Base-by-base conservation (phyloP, 2,329 filamentous ascomycete genomes). In the Fusarium piperis region DNA sequence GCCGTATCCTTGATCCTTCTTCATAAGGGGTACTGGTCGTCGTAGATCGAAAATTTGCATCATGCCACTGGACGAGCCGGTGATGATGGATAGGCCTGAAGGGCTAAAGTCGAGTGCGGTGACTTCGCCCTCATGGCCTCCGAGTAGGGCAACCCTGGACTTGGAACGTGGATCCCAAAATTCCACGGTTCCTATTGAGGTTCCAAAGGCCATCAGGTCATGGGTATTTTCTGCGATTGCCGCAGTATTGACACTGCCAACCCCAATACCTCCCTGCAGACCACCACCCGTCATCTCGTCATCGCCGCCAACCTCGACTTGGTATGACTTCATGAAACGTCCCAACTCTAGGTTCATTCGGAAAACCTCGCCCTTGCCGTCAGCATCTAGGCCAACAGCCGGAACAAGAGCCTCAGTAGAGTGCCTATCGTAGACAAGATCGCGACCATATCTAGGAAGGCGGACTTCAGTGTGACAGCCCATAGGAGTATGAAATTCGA, bases 1-100 rank as follows among this genome's bases (percentile, higher is more conserved):
- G 3, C 95, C 95, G 79, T 97, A 97, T 55, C 97, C 96, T 83
- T 99, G 96, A 76, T 98, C 95, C 81, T 98, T 98, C 79, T 92
- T 93, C 55, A 98, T 85, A 10, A 97, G 83, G 1, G 97, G 94
- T 0, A 93, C 88, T 0, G 96, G 94, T 23, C 94, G 94, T 78
- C 96, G 93, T 58, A 99, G 85, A 81, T 99, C 96, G 79, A 97
- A 99, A 9, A 98, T 88, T 76, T 97, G 92, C 52, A 98, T 90
- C 53, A 98, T 88, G 23, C 97, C 96, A 51, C 90, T 92, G 1
- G 94, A 95, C n/a, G 93, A 93, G 18, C 96, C 96, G 1, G 94
- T 93, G 1, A 93, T 94, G 33, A 98, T 84, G 1, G 93, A 95
- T 55, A 99, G 85, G 0, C 96, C 96, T 1, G 93, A 94, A 16